A percentile compares a stretch with the other conserved stretches of the same genome.
These are phyloP conservation scores for Umbelopsis sp. DNA, from an alignment of 192 early-diverging fungal species.

Conservation along the genomic window DNA sequence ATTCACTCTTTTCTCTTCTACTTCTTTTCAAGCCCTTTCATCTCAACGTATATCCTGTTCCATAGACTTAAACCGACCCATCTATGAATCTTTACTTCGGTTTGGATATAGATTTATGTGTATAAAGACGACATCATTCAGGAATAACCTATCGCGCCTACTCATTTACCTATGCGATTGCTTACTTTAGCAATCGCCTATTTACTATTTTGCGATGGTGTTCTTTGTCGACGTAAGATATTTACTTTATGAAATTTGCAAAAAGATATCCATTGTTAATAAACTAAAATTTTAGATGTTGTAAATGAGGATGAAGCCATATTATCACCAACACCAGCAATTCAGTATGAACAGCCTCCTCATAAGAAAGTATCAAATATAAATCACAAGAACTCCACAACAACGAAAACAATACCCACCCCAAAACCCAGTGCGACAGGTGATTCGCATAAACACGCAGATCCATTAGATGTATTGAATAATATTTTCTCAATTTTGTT, in stretches of 20 bases:
- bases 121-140: slow-evolving; percentile 1
- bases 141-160: background rate
- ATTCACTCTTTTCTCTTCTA: background rate
- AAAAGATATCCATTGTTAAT: no score
- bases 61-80: background rate
- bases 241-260: no score
- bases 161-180: background rate
- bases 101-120: background rate
- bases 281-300: no score
- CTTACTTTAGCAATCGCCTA: slow-evolving; percentile 7
- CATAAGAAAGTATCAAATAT: no score
- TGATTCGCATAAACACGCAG: background rate
- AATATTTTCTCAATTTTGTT: background rate
- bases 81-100: background rate
- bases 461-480: background rate
- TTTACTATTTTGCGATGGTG: slow-evolving; percentile 3
- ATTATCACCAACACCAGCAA: no score
- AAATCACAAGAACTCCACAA: background rate
- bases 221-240: slow-evolving; percentile 14
- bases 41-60: background rate
- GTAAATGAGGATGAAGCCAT: no score
- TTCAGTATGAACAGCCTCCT: no score
- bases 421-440: background rate
- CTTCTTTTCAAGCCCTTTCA: background rate
- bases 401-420: background rate